Base-by-base conservation (phyloP, 1,139 yeast genomes). In the Blastobotrys capitulatus region DNA sequence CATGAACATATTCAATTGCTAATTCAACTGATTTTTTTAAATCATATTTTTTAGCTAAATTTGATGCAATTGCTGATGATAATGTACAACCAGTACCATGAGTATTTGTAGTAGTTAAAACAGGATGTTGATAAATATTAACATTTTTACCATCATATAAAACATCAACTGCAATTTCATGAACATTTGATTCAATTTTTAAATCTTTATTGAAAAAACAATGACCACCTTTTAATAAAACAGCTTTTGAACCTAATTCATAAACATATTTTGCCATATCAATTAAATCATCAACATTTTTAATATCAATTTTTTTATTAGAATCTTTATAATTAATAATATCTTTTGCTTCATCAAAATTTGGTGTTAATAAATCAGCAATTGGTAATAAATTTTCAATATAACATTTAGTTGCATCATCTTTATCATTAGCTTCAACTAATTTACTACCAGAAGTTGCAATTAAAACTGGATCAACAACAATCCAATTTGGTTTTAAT, bases 81-180 rank as follows among this genome's bases (percentile, higher is more conserved):
- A 89, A 71, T 0, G 96, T 86, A 65, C 97, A 89, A 0, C 97
- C 97, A 1, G 96, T 87, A 9, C 97, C 97, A 64, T 89, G 97
- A 0, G 89, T 81, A 59, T 82, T 78, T 3, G 67, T 62, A 1
- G 87, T 73, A 2, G 69, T 64, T 18, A 81, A 65, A 56, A 64
- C 78, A 2, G 64, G 65, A 8, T 89, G 79, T 54, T 74, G 72
- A 61, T 77, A 80, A 0, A 78, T 63, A 1, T 74, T 70, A 39
- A 72, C 65, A 1, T 61, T 58, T 7, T 27, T 40, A 4, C 70
- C 73, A 52, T 79, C 74, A 59, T 78, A 84, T 31, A 88, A 69
- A 1, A 86, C 75, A 61, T 88, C 95, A 6, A 78, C 69, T 3
- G 32, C 32, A 9, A 85, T 70, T 7, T 64, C 61, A 2, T 61